Base-by-base conservation (phyloP, 768 basidiomycete species). In the Panaeolus cyanescens region DNA sequence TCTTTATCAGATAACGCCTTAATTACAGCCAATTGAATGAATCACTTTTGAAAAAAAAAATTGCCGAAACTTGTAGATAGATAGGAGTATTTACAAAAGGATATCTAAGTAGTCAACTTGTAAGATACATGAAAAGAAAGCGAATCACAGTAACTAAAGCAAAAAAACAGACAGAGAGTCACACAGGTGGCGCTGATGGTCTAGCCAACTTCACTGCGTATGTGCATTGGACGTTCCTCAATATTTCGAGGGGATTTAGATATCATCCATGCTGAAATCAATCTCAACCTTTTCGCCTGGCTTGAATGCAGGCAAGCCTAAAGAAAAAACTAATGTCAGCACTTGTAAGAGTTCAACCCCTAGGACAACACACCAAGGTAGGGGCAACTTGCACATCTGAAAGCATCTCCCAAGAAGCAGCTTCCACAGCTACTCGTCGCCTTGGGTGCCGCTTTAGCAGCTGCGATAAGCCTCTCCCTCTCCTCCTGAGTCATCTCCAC, bases 221-320 rank as follows among this genome's bases (percentile, higher is more conserved):
- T 39, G 37, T 9, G 17, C 37, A n/a, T 39, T n/a, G 37, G 17
- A 6, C 17, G 37, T 39, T 39, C 37, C 37, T 39, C 37, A 39
- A 39, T 39, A 15, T 39, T n/a, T 39, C n/a, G 34, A 37, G 32
- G 39, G 19, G 15, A 17, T 32, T 79, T 75, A 96, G 63, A 95
- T 85, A 74, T 97, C 95, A 73, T 96, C 95, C 88, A 92, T 92
- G 55, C 83, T 85, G 62, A 95, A 83, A 70, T 91, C 85, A 62
- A 96, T 92, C 80, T 94, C 90, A 28, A 99, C 95, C 79, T 98
- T 96, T 80, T 99, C 95, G 59, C 97, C 97, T 2, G 97, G 96
- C 74, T 96, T 92, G 81, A 99, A 99, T 12, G 96, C 94, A 50
- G 97, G 97, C 30, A 99, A 84, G 67, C 97, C 96, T 98, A 67